These are phyloP conservation scores for Sphagnum contortum DNA, from an alignment of 225 moss, liverwort and hornwort species.

Conservation along the genomic window DNA sequence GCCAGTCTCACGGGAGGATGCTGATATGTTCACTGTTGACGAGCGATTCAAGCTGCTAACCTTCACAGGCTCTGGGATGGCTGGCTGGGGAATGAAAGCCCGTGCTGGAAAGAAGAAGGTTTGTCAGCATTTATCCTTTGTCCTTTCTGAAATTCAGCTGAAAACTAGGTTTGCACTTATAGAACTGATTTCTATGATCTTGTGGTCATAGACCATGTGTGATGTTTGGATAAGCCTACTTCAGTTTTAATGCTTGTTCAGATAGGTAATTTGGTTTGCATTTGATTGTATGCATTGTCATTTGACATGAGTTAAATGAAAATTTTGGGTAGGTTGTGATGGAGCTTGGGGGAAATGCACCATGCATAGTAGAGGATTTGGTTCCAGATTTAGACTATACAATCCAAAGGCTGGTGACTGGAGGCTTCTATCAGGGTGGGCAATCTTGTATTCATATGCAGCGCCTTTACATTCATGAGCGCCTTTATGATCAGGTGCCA, in stretches of 20 bases:
- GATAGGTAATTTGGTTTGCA: too few species aligned
- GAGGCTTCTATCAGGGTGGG: slow-evolving; percentile 84
- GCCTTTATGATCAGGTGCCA: slow-evolving; percentile 68
- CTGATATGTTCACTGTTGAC: slow-evolving; percentile 78
- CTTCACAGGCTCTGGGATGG: slow-evolving; percentile 77
- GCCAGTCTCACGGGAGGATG: slow-evolving; percentile 74
- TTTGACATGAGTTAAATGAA: too few species aligned
- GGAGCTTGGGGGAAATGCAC: slow-evolving; percentile 94
- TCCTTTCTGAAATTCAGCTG: background rate
- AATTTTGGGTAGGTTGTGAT: slow-evolving; percentile 64
- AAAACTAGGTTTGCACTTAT: background rate
- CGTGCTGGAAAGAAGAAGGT: slow-evolving; percentile 96
- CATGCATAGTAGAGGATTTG: slow-evolving; percentile 87
- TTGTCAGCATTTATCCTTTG: too few species aligned
- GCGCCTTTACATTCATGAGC: slow-evolving; percentile 67
- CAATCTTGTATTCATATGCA: slow-evolving; percentile 99
- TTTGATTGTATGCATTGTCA: too few species aligned
- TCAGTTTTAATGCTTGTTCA: too few species aligned
- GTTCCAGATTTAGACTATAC: slow-evolving; percentile 89
- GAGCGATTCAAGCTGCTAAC: slow-evolving; percentile 88
- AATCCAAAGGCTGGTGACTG: slow-evolving; percentile 63
- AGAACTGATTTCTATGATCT: too few species aligned
- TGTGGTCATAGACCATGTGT: too few species aligned
- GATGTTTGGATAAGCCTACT: too few species aligned
- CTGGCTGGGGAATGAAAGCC: slow-evolving; percentile 96